These are phyloP conservation scores for Amaranthus cruentus DNA, from an alignment of 148 eudicot genomes.

Conservation along the genomic window DNA sequence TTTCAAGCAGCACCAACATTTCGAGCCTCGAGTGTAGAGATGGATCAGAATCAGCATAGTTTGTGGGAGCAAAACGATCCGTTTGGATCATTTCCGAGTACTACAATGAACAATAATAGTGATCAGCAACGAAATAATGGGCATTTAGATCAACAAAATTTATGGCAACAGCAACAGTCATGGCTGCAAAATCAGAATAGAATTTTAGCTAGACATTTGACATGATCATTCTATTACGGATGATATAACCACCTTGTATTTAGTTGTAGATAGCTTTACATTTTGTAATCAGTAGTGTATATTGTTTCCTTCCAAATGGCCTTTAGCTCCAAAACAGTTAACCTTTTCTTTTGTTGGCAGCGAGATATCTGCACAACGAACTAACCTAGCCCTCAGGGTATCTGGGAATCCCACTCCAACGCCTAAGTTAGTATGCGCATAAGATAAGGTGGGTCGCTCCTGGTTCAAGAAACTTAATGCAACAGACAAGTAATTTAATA, in stretches of 20 bases:
- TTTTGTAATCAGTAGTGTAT: neutral
- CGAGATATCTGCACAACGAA: no score
- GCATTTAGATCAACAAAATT: constrained; percentile 11
- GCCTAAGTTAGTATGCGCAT: no score
- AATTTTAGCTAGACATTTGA: constrained; percentile 29
- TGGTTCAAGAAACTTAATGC: no score
- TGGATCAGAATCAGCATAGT: constrained; percentile 6
- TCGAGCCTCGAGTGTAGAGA: constrained; percentile 30
- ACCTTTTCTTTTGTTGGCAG: neutral
- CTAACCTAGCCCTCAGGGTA: no score
- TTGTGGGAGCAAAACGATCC: constrained; percentile 37
- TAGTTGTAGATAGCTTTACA: constrained; percentile 10
- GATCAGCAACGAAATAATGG: constrained; percentile 1
- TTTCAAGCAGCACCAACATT: constrained; percentile 58
- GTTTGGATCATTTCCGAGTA: constrained; percentile 25
- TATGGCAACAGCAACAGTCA: constrained; percentile 25
- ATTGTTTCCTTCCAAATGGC: no score
- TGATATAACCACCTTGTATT: neutral
- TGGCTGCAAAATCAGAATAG: constrained; percentile 37
- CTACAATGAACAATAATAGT: neutral
- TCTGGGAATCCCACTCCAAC: no score
- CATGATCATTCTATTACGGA: neutral
- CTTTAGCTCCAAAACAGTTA: neutral
- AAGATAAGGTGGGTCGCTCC: no score
- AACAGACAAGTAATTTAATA: no score